Evolutionary conservation across 2,329 filamentous ascomycete genomes (phyloP).

Genomic region (Venturia pyrina): DNA sequence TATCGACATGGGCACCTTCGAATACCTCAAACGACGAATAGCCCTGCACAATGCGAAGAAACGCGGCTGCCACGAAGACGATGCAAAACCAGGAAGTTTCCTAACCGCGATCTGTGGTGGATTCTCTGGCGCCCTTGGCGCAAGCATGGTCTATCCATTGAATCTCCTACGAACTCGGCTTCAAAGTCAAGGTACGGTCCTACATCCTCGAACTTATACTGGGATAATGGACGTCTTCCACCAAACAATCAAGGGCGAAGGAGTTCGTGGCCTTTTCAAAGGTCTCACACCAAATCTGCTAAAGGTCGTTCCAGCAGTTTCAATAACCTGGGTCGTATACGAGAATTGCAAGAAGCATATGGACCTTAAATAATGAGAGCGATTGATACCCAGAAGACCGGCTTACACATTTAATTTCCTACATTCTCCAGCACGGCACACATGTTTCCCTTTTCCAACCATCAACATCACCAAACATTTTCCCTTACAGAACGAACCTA

Average conservation of each 20-base stretch:
- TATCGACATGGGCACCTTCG: constrained; percentile 92
- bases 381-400: constrained; percentile 6
- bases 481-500: neutral
- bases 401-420: neutral
- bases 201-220: constrained; percentile 82
- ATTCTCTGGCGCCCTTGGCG: constrained; percentile 82
- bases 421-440: neutral
- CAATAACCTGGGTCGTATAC: constrained; percentile 50
- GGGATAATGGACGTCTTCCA: constrained; percentile 82
- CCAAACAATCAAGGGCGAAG: constrained; percentile 76
- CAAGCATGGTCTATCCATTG: constrained; percentile 87
- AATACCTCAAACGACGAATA: constrained; percentile 73
- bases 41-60: constrained; percentile 59
- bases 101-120: constrained; percentile 83
- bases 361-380: constrained; percentile 20
- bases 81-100: constrained; percentile 65
- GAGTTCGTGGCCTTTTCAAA: constrained; percentile 80
- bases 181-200: constrained; percentile 88
- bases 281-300: constrained; percentile 89
- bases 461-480: neutral
- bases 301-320: constrained; percentile 92
- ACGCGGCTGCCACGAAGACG: constrained; percentile 69
- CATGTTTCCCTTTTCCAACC: neutral
- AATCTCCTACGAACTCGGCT: constrained; percentile 86
- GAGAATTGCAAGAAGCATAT: constrained; percentile 30